Conservation (phyloP, 2,329 filamentous ascomycete species). For the Onygenales sp. region DNA sequence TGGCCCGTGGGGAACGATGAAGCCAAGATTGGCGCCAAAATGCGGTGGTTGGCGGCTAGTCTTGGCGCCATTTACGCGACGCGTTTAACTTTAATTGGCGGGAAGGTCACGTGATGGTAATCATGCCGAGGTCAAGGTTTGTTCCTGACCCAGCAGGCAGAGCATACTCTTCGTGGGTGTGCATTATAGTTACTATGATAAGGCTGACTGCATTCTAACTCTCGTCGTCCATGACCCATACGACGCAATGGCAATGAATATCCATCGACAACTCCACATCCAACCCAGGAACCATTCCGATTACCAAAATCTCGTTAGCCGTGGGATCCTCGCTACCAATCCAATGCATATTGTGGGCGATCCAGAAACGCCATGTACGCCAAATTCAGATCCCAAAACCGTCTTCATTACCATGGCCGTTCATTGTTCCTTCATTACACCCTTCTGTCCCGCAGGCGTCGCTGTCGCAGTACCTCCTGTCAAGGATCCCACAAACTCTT, state of each 20-base stretch:
- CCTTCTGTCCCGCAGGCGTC: neutral
- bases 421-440: neutral
- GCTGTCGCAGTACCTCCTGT: conserved; percentile 39
- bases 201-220: no score
- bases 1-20: neutral
- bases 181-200: no score
- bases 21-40: neutral
- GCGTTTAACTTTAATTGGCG: neutral
- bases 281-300: neutral
- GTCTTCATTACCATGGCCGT: neutral
- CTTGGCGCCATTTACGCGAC: conserved; percentile 1
- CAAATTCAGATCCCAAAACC: neutral
- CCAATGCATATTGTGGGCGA: no score
- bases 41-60: neutral
- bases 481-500: conserved; percentile 74
- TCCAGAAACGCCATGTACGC: no score
- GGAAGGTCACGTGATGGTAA: neutral
- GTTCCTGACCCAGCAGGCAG: no score
- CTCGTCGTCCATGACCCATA: neutral
- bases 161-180: no score
- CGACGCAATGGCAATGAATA: neutral
- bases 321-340: no score
- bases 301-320: no score
- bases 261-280: neutral
- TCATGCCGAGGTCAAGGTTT: no score